phyloP scores from a whole-genome alignment of 495 filamentous ascomycete genomes.

The Podospora australis region DNA sequence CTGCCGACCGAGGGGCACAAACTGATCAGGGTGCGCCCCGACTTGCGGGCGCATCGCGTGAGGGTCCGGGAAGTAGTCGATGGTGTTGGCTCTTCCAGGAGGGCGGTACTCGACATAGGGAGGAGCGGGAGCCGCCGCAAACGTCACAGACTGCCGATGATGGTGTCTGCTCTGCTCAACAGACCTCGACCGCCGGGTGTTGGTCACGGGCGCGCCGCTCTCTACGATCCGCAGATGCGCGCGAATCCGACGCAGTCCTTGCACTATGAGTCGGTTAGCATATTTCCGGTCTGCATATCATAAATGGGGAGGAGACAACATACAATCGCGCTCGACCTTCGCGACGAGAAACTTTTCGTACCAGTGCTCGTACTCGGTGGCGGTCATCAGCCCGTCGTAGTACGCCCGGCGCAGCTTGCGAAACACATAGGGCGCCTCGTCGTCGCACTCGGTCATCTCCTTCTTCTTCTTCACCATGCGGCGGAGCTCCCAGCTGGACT shows the following conservation, averaged over 20 bases:
- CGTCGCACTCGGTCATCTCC: conserved; percentile 13
- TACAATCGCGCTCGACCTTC: conserved; percentile 20
- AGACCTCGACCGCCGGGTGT: conserved; percentile 6
- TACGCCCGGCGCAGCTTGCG: conserved; percentile 16
- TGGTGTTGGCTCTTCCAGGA: neutral
- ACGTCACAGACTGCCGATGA: conserved; percentile 11
- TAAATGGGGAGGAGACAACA: neutral
- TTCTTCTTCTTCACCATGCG: conserved; percentile 19
- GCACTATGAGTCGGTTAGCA: conserved; percentile 7
- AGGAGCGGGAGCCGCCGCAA: neutral
- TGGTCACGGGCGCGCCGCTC: conserved; percentile 11
- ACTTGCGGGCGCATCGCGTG: conserved; percentile 4
- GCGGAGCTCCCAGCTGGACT: conserved; percentile 21
- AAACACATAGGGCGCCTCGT: conserved; percentile 20
- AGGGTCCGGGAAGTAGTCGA: conserved; percentile 11
- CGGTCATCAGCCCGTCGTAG: conserved; percentile 10
- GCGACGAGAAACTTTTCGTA: conserved; percentile 19
- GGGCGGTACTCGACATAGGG: conserved; percentile 1
- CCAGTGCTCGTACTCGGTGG: conserved; percentile 15
- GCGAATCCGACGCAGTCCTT: conserved; percentile 12
- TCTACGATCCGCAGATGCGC: conserved; percentile 16
- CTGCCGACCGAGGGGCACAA: conserved; percentile 9
- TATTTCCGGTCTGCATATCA: neutral
- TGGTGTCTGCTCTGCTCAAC: conserved; percentile 3
- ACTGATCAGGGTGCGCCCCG: conserved; percentile 13